Evolutionary conservation across 2,329 filamentous ascomycete species (phyloP).

Genomic region (Neobulgaria alba): DNA sequence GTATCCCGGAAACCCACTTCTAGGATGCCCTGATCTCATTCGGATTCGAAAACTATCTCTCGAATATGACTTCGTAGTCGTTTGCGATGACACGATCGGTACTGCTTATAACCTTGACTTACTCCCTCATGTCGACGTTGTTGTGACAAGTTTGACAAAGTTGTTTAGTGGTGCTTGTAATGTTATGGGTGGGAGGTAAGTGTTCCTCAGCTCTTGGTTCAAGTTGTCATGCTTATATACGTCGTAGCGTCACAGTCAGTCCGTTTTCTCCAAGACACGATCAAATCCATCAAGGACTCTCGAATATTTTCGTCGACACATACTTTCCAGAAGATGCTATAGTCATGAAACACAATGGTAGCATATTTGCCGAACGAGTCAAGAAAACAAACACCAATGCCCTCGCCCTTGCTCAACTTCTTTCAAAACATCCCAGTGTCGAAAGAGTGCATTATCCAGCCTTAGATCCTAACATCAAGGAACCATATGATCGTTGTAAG

Average conservation of each 20-base stretch:
- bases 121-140: conserved; percentile 73
- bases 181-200: conserved; percentile 76
- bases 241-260: neutral
- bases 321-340: conserved; percentile 4
- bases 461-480: neutral
- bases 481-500: conserved; percentile 16
- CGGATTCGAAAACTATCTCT: conserved; percentile 71
- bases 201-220: too few species aligned
- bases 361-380: conserved; percentile 74
- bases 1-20: conserved; percentile 81
- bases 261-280: neutral
- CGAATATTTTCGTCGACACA: neutral
- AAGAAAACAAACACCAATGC: conserved; percentile 74
- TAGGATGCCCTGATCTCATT: conserved; percentile 69
- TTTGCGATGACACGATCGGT: conserved; percentile 89
- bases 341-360: conserved; percentile 52
- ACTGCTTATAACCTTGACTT: conserved; percentile 92
- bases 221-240: too few species aligned
- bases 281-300: neutral
- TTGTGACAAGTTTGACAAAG: conserved; percentile 88
- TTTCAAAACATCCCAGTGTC: conserved; percentile 36
- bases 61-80: conserved; percentile 76
- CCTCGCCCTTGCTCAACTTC: conserved; percentile 64
- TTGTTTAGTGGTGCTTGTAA: conserved; percentile 94
- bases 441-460: conserved; percentile 6